A percentile compares a stretch with the other conserved stretches of the same genome.
Conservation (phyloP, 163 green algal species). For the Scenedesmus sp. region DNA sequence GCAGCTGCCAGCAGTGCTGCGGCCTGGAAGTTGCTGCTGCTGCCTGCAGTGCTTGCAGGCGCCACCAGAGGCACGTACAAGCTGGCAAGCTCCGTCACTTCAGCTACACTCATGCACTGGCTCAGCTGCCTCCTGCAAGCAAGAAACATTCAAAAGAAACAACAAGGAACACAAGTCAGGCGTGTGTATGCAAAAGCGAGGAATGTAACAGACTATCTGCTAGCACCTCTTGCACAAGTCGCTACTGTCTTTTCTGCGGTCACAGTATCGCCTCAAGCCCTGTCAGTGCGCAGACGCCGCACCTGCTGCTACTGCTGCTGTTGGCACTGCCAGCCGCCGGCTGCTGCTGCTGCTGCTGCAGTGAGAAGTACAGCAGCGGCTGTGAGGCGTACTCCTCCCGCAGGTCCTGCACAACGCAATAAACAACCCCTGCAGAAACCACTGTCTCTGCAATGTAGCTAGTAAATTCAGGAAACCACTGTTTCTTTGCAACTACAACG, state of each 20-base stretch:
- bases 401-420: constrained; percentile 45
- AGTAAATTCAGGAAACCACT: no score
- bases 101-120: constrained; percentile 56
- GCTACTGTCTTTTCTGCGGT: background rate
- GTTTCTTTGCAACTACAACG: background rate
- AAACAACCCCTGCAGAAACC: constrained; percentile 65
- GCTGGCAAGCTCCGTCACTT: constrained; percentile 56
- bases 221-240: background rate
- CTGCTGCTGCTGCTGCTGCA: constrained; percentile 55
- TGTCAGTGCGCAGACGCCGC: background rate
- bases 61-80: constrained; percentile 66
- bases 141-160: no score
- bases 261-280: background rate
- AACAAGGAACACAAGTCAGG: background rate
- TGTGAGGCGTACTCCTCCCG: constrained; percentile 64
- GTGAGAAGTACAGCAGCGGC: constrained; percentile 68
- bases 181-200: background rate
- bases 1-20: constrained; percentile 69
- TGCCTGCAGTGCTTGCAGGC: background rate
- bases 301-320: background rate
- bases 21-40: constrained; percentile 58
- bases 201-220: background rate
- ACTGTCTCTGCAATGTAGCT: no score
- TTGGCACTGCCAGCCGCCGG: background rate
- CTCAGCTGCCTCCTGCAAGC: constrained; percentile 49